Evolutionary conservation across 192 early-diverging fungal genomes (phyloP).

Genomic region (Fimicolochytrium jonesii): DNA sequence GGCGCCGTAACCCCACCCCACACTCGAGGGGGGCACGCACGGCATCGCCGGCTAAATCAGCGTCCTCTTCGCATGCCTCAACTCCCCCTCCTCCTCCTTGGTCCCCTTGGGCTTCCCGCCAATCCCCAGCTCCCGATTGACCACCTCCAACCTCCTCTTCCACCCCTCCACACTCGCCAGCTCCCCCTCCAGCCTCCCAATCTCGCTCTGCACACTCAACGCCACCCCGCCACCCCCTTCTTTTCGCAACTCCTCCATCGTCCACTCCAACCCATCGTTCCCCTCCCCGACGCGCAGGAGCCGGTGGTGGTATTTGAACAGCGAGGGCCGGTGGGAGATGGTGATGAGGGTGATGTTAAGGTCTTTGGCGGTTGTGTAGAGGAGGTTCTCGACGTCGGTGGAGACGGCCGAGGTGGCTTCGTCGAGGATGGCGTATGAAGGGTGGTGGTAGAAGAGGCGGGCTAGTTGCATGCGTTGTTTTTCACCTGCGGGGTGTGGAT

Average conservation of each 20-base stretch:
- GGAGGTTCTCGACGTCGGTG: constrained; percentile 88
- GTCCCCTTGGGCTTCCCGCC: not conserved
- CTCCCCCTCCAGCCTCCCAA: constrained; percentile 34
- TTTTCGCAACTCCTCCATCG: constrained; percentile 37
- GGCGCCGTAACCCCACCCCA: too few relatives aligned
- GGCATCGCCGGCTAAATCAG: too few relatives aligned
- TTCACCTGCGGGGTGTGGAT: constrained; percentile 36
- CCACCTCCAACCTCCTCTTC: constrained; percentile 34
- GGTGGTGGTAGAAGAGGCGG: constrained; percentile 93
- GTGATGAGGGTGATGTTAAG: constrained; percentile 82
- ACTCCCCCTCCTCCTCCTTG: constrained; percentile 21
- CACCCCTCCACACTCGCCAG: constrained; percentile 32
- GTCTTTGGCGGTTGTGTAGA: constrained; percentile 62
- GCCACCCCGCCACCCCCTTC: constrained; percentile 21
- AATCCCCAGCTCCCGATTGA: constrained; percentile 43
- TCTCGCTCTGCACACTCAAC: constrained; percentile 40
- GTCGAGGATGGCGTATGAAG: constrained; percentile 92
- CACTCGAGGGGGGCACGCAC: too few relatives aligned
- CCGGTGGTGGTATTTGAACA: constrained; percentile 97
- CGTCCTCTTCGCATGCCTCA: constrained; percentile 47
- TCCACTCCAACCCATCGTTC: constrained; percentile 30
- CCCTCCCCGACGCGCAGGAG: constrained; percentile 59
- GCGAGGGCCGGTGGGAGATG: constrained; percentile 83
- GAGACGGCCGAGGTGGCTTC: constrained; percentile 91
- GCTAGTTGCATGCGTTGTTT: constrained; percentile 85